Conservation (phyloP, 768 basidiomycete species). For the Trichaptum fuscoviolaceum region DNA sequence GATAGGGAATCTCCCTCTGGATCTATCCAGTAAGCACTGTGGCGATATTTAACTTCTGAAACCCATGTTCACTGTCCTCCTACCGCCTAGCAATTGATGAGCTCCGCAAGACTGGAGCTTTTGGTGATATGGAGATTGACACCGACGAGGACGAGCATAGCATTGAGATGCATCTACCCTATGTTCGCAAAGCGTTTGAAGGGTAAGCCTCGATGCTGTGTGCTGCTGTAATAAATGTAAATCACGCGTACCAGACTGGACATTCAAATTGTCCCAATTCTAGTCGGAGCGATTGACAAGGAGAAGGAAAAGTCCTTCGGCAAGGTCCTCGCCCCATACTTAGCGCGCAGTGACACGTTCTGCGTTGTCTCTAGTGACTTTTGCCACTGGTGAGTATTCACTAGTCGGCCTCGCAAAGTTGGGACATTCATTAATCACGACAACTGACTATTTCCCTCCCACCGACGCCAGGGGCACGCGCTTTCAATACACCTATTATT, state of each 20-base stretch:
- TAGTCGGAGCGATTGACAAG: constrained; percentile 75
- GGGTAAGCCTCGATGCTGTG: constrained; percentile 39
- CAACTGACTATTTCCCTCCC: constrained; percentile 3
- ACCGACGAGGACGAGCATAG: constrained; percentile 95
- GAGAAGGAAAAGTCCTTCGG: constrained; percentile 62
- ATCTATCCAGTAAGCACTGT: constrained; percentile 60
- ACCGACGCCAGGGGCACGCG: constrained; percentile 60
- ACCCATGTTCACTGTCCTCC: neutral
- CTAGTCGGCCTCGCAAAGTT: constrained; percentile 1
- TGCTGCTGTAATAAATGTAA: constrained; percentile 10
- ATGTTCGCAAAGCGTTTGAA: constrained; percentile 79
- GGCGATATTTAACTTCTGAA: neutral
- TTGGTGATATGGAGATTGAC: constrained; percentile 55
- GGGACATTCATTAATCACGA: neutral
- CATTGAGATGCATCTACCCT: constrained; percentile 97
- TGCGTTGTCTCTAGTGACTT: constrained; percentile 95
- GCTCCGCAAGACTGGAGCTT: constrained; percentile 59
- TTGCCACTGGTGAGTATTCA: constrained; percentile 79
- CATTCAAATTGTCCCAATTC: constrained; percentile 81
- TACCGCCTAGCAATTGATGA: constrained; percentile 59
- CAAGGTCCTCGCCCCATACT: constrained; percentile 70
- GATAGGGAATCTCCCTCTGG: constrained; percentile 74
- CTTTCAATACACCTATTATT: constrained; percentile 87
- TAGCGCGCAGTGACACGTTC: constrained; percentile 72
- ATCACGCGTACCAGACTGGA: constrained; percentile 44